Conservation (phyloP, 176 grass and related monocot species). For the Pontederia crassipes region DNA sequence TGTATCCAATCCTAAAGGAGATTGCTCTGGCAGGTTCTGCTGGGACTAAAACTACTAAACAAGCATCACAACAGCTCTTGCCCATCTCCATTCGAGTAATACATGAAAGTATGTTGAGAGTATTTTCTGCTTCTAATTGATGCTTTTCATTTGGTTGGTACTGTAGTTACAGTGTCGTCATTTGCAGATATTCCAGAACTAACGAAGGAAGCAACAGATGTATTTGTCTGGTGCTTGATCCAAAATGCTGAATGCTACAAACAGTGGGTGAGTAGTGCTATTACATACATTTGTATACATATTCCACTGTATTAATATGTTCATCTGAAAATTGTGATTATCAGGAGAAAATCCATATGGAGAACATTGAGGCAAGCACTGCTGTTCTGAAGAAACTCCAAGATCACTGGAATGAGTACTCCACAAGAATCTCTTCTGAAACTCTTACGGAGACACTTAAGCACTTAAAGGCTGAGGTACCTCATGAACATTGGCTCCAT, state of each 20-base stretch:
- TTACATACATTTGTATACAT: not conserved
- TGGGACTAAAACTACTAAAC: slow-evolving; percentile 81
- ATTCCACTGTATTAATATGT: not conserved
- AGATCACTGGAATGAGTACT: slow-evolving; percentile 56
- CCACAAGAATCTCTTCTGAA: slow-evolving; percentile 55
- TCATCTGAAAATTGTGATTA: slow-evolving; percentile 6
- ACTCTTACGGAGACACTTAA: slow-evolving; percentile 58
- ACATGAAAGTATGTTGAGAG: slow-evolving; percentile 70
- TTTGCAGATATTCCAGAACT: slow-evolving; percentile 75
- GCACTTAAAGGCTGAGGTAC: slow-evolving; percentile 65
- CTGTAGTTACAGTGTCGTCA: not conserved
- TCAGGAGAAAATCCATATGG: slow-evolving; percentile 54
- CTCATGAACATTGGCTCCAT: too few species aligned
- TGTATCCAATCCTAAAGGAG: slow-evolving; percentile 79
- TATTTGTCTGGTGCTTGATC: slow-evolving; percentile 80
- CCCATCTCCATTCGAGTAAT: slow-evolving; percentile 56
- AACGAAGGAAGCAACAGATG: slow-evolving; percentile 47
- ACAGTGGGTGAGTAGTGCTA: slow-evolving; percentile 59
- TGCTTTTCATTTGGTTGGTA: not conserved
- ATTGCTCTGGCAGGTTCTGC: slow-evolving; percentile 69
- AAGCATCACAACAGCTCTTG: slow-evolving; percentile 81
- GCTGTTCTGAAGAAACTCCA: slow-evolving; percentile 51
- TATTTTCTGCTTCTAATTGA: not conserved
- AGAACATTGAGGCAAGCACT: slow-evolving; percentile 66
- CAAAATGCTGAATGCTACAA: slow-evolving; percentile 80